Evolutionary conservation across 192 early-diverging fungal species (phyloP), one percentile per base, ranked within the genome.

Genomic region (Umbelopsis sp.): DNA sequence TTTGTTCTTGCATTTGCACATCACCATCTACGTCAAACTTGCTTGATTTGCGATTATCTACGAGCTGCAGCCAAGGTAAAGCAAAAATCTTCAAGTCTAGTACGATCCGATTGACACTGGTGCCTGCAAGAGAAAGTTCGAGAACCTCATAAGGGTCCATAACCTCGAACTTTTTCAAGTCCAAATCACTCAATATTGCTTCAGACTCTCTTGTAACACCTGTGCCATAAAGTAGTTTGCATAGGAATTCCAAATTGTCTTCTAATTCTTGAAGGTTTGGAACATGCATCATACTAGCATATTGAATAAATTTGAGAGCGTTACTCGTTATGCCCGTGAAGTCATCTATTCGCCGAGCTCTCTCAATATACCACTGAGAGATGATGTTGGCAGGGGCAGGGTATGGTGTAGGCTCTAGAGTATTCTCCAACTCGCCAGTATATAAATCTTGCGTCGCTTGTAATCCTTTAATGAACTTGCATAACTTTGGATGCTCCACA

Each of bases 311-410:
- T 32, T 77, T 80, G 3, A 89, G 77, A 3, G 88, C 89, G 34
- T 86, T 76, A 29, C 83, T 81, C 17, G 81, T 74, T 51, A 84
- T 79, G 17, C 89, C 90, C 4, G 85, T 74, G 20, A 72, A 65
- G 12, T 52, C 72, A 53, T 91, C 90, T 34, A 89, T 87, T 9
- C 78, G 79, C 6, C 77, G 77, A 12, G 87, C 84, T 12, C 90
- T 82, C 17, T 82, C 67, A 31, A 73, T 76, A 72, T 91, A 91
- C 89, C 89, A 91, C 5, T 87, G 47, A 12, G 87, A 80, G 36
- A 90, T 80, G 5, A 65, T 51, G 10, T 77, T 68, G 9, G 74
- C 65, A 10, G 77, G 32, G 0, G 88, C 82, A 3, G 89, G 89
- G 70, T 90, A 91, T 4, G 77, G 31, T 14, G 66, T 66, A 1